Evolutionary conservation across 2,329 filamentous ascomycete species (phyloP).

Genomic region (Remersonia thermophila): DNA sequence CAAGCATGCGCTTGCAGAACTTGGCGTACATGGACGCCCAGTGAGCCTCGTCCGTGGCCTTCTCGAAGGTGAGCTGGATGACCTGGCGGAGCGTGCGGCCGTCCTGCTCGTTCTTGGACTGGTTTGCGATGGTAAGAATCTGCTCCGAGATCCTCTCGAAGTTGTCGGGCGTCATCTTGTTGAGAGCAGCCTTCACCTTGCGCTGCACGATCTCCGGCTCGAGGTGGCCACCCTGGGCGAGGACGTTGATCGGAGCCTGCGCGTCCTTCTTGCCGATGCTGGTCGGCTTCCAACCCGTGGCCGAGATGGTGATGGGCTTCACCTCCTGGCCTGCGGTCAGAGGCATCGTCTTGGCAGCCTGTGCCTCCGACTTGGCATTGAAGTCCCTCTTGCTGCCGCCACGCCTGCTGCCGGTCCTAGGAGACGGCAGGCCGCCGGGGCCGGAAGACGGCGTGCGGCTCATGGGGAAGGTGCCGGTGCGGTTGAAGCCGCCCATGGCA

Average conservation of each 20-base stretch:
- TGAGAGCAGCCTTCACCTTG: constrained; percentile 95
- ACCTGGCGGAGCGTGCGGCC: constrained; percentile 92
- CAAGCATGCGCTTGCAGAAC: constrained; percentile 95
- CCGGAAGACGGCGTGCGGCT: constrained; percentile 50
- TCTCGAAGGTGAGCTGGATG: constrained; percentile 97
- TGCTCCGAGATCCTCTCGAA: constrained; percentile 93
- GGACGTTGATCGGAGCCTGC: constrained; percentile 27
- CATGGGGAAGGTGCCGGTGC: constrained; percentile 56
- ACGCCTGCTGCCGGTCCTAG: constrained; percentile 52
- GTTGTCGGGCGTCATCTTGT: constrained; percentile 99
- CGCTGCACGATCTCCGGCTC: constrained; percentile 90
- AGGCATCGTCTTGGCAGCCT: constrained; percentile 79
- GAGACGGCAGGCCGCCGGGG: constrained; percentile 53
- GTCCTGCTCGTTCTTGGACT: constrained; percentile 91
- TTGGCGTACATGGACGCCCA: constrained; percentile 99
- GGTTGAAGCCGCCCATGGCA: constrained; percentile 46
- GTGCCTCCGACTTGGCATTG: constrained; percentile 40
- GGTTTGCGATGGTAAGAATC: constrained; percentile 80
- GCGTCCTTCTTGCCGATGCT: constrained; percentile 43
- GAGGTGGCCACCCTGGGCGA: constrained; percentile 47
- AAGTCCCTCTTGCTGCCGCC: constrained; percentile 51
- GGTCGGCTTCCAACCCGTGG: constrained; percentile 80
- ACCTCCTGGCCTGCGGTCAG: constrained; percentile 73
- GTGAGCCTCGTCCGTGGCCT: constrained; percentile 95
- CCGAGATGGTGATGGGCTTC: constrained; percentile 60